A percentile compares a stretch with the other conserved stretches of the same genome.
Evolutionary conservation across 2,329 filamentous ascomycete genomes (phyloP).

Genomic region (Sclerotinia nivalis): DNA sequence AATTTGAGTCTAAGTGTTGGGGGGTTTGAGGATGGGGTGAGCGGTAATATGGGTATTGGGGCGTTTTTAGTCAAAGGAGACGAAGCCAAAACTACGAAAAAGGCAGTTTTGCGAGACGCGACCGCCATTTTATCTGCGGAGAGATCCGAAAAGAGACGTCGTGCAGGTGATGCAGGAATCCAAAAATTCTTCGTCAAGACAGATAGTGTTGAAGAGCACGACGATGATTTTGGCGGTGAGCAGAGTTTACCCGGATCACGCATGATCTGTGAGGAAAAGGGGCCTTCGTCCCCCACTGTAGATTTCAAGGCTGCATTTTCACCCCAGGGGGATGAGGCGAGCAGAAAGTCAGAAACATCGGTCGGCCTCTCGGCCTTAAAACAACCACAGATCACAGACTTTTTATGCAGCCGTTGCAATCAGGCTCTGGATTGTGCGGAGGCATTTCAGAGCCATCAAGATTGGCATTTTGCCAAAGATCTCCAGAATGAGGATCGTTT

Average conservation of each 20-base stretch:
- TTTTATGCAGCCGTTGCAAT: constrained; percentile 65
- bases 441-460: constrained; percentile 72
- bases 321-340: constrained; percentile 37
- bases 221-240: constrained; percentile 38
- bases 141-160: constrained; percentile 40
- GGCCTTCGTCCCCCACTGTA: constrained; percentile 6
- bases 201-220: constrained; percentile 35
- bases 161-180: constrained; percentile 36
- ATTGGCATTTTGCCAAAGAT: constrained; percentile 94
- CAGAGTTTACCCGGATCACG: constrained; percentile 30
- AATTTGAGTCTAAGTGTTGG: constrained; percentile 85
- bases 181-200: constrained; percentile 39
- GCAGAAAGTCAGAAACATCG: constrained; percentile 34
- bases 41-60: constrained; percentile 82
- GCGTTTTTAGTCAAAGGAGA: constrained; percentile 79
- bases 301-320: constrained; percentile 26
- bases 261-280: constrained; percentile 26
- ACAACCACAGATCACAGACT: constrained; percentile 44
- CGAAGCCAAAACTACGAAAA: constrained; percentile 57
- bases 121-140: constrained; percentile 27
- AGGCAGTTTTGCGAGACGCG: constrained; percentile 31
- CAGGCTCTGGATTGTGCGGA: constrained; percentile 58
- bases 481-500: constrained; percentile 57
- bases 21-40: constrained; percentile 88
- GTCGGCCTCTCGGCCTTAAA: constrained; percentile 36